Evolutionary conservation across 371 early-diverging fungal species (phyloP), one percentile per base, ranked within the genome.

Genomic region (Ordospora colligata): DNA sequence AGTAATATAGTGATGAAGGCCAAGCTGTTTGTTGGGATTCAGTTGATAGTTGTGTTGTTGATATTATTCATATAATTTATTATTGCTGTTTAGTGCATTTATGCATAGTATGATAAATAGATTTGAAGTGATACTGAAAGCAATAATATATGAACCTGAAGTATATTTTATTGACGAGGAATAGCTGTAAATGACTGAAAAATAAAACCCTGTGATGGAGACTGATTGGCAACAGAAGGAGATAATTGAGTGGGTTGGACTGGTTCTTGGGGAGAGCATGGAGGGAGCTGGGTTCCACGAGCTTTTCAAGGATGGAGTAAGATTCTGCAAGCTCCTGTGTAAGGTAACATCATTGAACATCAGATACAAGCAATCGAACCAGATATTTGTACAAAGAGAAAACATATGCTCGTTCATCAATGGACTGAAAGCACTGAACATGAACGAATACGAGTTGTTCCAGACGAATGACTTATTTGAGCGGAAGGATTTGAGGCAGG

Each of bases 381-480:
- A 90, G 87, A 87, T 91, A 4, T 93, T 92, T 83, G 88, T 89
- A 70, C 81, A 89, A 87, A 90, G 90, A 89, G 92, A 92, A 76
- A 92, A 92, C 82, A 91, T 92, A 80, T 87, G 88, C 67, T 84
- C 80, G 62, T 93, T 93, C 83, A 86, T 92, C 54, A 79, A 85
- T 54, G 72, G 66, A 0, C 87, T 88, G n/a, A 85, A 88, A 23
- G 88, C 87, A 54, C 83, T 85, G 69, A 91, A 91, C 42, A 89
- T 90, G 21, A 90, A 90, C 4, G 88, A 89, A 62, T 85, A 87
- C 71, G 92, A 93, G 70, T 85, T 89, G 14, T 93, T 93, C 83
- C 90, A 91, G 84, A 92, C 94, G 4, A 87, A 92, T 32, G 94
- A 93, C 80, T 83, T 93, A 54, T 91, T 87, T 77, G 93, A 93